Percentiles rank a stretch among this genome's conserved stretches.
Evolutionary conservation across 108 stramenopile genomes (phyloP).

Genomic region (Cyclostephanos invisitatus): DNA sequence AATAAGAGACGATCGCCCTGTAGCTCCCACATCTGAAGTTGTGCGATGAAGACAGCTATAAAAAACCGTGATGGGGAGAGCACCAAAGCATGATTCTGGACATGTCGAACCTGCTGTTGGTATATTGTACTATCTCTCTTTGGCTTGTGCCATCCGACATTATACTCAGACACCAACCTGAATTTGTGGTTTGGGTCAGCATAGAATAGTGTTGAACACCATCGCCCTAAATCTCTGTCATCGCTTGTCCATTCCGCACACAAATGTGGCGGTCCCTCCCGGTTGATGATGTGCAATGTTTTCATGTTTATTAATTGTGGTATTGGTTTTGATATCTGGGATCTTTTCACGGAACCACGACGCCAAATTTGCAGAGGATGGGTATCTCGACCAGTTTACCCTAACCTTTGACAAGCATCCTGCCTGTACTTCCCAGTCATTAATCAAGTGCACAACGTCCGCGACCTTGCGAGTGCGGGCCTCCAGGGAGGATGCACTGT

Average conservation of each 20-base stretch:
- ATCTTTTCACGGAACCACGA: neutral
- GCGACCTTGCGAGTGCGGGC: neutral
- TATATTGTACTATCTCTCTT: neutral
- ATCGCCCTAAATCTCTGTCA: neutral
- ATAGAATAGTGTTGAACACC: too few species aligned
- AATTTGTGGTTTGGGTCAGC: neutral
- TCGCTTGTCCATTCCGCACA: too few species aligned
- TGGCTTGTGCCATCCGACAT: neutral
- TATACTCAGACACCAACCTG: neutral
- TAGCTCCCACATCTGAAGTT: neutral
- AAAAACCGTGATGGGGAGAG: neutral
- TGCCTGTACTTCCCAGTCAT: neutral
- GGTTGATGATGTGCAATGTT: too few species aligned
- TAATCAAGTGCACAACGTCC: neutral
- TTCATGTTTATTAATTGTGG: neutral
- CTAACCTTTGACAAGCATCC: neutral
- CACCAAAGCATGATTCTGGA: neutral
- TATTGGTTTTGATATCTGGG: neutral
- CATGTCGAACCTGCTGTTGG: neutral
- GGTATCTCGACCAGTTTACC: neutral
- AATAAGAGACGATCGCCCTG: neutral
- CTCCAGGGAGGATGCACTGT: neutral
- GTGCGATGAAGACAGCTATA: neutral
- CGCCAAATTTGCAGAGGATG: neutral
- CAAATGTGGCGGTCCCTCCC: too few species aligned